Base-by-base conservation (phyloP, 805 yeast genomes). In the Wickerhamiella cacticola region DNA sequence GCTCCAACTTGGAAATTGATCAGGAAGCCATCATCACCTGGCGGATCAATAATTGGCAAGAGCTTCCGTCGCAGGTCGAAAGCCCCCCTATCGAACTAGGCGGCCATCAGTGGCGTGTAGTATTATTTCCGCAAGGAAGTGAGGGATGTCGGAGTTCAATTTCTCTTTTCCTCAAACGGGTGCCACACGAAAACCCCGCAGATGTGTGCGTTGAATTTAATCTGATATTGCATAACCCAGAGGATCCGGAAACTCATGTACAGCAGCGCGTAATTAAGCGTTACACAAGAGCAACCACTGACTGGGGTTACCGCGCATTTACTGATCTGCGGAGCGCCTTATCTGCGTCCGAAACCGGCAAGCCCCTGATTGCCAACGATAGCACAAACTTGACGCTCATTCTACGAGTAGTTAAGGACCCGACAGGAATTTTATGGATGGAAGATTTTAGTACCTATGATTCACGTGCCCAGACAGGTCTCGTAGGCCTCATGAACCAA, bases 251-350 rank as follows among this genome's bases (percentile, higher is more conserved):
- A 3, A 66, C 75, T n/a, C 78, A 74, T 59, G 68, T 76, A 22
- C 65, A 73, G 10, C 80, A 78, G 56, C 72, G 74, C 6, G 81
- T 95, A 0, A 75, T 76, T 50, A 95, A 87, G 61, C 69, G 98
- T 52, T 92, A 85, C 66, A 76, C 72, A 54, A 70, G 77, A 8
- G 68, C 71, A 41, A 94, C 84, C 48, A 75, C 84, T 1, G 99
- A 92, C 63, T 92, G 99, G 99, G 99, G 99, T 23, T 92, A 92
- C 64, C 75, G 88, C 8, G 79, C 79, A 50, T 79, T 86, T 56
- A 67, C 78, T 16, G 89, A 82, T 48, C 57, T 75, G 25, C 68
- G 75, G 36, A 68, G 68, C 52, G 65, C 80, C 50, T n/a, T 35
- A 16, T 53, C 53, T 41, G 45, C 55, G 12, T 55, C 64, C 19